Evolutionary conservation across 768 basidiomycete species (phyloP).

Genomic region (Boletus vermiculosoides): DNA sequence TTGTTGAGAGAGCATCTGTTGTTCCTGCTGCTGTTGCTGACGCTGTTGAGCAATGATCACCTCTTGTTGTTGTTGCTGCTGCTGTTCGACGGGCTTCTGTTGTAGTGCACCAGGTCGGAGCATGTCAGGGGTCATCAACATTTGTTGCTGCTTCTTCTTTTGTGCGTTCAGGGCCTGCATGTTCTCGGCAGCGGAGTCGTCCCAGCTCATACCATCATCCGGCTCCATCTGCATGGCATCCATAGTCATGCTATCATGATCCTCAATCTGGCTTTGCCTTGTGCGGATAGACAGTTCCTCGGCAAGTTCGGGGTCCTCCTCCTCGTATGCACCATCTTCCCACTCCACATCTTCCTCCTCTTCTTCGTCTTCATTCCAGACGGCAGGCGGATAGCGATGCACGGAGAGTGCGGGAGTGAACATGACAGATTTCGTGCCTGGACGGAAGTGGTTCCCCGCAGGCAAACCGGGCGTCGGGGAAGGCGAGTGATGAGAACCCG

Average conservation of each 20-base stretch:
- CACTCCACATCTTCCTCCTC: conserved; percentile 52
- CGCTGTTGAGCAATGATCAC: conserved; percentile 32
- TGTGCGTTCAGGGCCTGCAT: conserved; percentile 39
- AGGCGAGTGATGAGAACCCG: conserved; percentile 50
- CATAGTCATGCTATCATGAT: conserved; percentile 32
- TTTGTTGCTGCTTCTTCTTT: conserved; percentile 24
- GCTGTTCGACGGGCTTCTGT: conserved; percentile 22
- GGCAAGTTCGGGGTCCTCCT: conserved; percentile 63
- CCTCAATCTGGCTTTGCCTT: conserved; percentile 37
- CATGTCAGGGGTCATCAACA: conserved; percentile 31
- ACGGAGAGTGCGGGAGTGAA: conserved; percentile 71
- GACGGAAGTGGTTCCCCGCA: conserved; percentile 22
- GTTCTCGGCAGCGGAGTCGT: conserved; percentile 61
- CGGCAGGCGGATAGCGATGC: conserved; percentile 76
- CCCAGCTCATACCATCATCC: conserved; percentile 90
- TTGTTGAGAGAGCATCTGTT: conserved; percentile 28
- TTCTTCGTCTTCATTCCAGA: conserved; percentile 78
- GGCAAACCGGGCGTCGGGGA: conserved; percentile 41
- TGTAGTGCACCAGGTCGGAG: conserved; percentile 36
- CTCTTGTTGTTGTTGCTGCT: conserved; percentile 23
- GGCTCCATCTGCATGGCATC: conserved; percentile 52
- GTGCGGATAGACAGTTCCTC: conserved; percentile 48
- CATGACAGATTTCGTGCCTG: conserved; percentile 51
- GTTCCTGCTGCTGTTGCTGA: conserved; percentile 37
- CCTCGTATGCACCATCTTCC: conserved; percentile 69